Evolutionary conservation across 2,329 filamentous ascomycete species (phyloP).

Genomic region (Nemania sp.): DNA sequence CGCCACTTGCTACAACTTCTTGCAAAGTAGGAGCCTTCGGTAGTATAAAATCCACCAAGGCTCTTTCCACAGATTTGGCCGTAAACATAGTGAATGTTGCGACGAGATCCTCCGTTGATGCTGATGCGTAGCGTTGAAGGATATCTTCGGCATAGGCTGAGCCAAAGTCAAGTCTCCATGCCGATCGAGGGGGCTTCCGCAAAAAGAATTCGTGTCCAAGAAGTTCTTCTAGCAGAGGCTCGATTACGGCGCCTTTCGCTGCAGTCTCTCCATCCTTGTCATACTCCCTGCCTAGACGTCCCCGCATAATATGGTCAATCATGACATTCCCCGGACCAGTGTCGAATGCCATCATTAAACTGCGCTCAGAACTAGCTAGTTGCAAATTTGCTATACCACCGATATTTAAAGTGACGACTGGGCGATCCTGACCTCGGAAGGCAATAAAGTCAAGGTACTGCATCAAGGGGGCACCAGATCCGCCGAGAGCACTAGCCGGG

Average conservation of each 20-base stretch:
- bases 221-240: not conserved
- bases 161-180: not conserved
- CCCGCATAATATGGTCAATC: no score
- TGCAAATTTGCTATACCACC: not conserved
- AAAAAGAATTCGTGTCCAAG: not conserved
- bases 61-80: not conserved
- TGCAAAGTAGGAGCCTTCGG: not conserved
- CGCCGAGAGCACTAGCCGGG: not conserved
- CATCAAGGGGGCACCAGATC: not conserved
- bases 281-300: no score
- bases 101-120: not conserved
- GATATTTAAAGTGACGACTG: not conserved
- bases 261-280: no score
- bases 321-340: not conserved
- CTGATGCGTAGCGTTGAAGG: not conserved
- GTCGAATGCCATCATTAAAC: not conserved
- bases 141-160: not conserved
- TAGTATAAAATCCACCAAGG: not conserved
- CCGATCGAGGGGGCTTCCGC: not conserved
- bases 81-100: slow-evolving; percentile 2
- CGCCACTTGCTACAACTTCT: not conserved
- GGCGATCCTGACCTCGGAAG: not conserved
- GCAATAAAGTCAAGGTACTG: not conserved
- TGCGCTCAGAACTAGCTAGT: not conserved
- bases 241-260: not conserved